Conservation (phyloP, 2,329 filamentous ascomycete genomes). For the Periconia macrospinosa region DNA sequence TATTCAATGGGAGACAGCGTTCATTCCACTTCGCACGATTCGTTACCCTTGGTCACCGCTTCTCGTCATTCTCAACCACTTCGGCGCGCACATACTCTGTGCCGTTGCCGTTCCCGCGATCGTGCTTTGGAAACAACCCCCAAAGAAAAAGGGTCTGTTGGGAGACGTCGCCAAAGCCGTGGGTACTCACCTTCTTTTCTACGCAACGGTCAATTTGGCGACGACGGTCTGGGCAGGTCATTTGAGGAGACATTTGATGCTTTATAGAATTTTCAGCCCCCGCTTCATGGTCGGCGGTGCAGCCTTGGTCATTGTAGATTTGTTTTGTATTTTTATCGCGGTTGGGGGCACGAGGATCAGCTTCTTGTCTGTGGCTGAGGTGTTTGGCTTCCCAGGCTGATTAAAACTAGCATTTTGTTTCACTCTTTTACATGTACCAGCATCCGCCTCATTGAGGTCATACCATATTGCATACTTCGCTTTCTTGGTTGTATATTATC, state of each 20-base stretch:
- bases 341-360: slow-evolving; percentile 75
- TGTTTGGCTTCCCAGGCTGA: slow-evolving; percentile 67
- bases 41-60: slow-evolving; percentile 89
- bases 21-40: slow-evolving; percentile 81
- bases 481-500: no score
- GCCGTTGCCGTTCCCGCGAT: slow-evolving; percentile 78
- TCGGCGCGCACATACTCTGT: slow-evolving; percentile 84
- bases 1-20: slow-evolving; percentile 96
- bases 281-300: slow-evolving; percentile 82
- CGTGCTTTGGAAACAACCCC: slow-evolving; percentile 85
- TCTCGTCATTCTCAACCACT: slow-evolving; percentile 81
- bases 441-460: background rate
- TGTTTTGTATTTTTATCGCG: slow-evolving; percentile 71
- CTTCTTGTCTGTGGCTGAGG: slow-evolving; percentile 75
- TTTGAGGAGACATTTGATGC: slow-evolving; percentile 89
- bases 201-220: slow-evolving; percentile 78
- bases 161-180: slow-evolving; percentile 71
- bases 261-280: slow-evolving; percentile 91
- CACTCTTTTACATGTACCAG: background rate
- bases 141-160: slow-evolving; percentile 66
- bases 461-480: background rate
- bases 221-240: slow-evolving; percentile 91
- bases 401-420: background rate
- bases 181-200: slow-evolving; percentile 77
- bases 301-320: slow-evolving; percentile 74